Evolutionary conservation across 768 basidiomycete species (phyloP), one percentile per base, ranked within the genome.

Genomic region (Serpula lacrymans): DNA sequence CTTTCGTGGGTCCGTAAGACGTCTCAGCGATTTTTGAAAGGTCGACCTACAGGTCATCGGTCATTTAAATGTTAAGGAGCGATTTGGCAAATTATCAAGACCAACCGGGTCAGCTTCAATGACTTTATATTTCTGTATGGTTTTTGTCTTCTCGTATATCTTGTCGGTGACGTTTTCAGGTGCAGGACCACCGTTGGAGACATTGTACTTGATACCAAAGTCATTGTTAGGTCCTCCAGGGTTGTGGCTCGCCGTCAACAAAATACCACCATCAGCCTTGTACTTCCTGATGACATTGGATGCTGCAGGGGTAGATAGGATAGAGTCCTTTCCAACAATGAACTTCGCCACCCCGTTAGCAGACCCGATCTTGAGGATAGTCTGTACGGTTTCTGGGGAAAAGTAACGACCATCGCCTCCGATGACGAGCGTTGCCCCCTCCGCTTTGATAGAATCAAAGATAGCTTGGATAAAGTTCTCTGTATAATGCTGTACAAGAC

Each of bases 141-240:
- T 78, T 76, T 90, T 95, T 40, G 91, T 92, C 65, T 80, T 83
- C 58, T 89, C 91, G 61, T 76, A 95, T 49, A 99, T 98, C 68
- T 82, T 84, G 69, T 99, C 75, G n/a, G 96, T 99, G 43, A 99
- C 84, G 56, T 73, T 81, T 68, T 99, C 96, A 0, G 96, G 93
- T 16, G 96, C 96, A 14, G 96, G 95, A 3, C 96, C 96, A 46
- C 96, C 96, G 53, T 99, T 99, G 27, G 85, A 84, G 34, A 92
- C 87, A 65, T 99, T 99, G 74, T 96, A 99, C 68, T 99, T 98
- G 79, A 99, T 97, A 34, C 96, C 96, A 62, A 98, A 99, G 65
- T 99, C 96, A 54, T 88, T 86, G 58, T 91, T 78, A n/a, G 96
- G 96, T 17, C 96, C 96, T 40, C 96, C 96, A 13, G 96, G 94